Base-by-base conservation (phyloP, 352 stramenopile species). In the Phytophthora podocarpi region DNA sequence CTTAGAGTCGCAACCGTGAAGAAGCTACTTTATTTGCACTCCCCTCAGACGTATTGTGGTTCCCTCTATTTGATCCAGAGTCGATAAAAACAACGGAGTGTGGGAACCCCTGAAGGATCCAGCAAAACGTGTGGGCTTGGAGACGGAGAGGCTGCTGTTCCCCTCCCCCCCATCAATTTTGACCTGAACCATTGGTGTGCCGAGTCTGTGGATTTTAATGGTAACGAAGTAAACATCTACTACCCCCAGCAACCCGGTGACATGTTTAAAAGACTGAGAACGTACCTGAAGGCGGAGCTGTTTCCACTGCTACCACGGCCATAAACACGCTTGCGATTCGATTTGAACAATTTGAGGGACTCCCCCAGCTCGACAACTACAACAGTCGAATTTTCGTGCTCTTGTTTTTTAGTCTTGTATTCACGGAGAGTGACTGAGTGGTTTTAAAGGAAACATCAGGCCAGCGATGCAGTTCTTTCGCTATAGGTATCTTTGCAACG, bases 371-470 rank as follows among this genome's bases (percentile, higher is more conserved):
- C 1, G 16, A 63, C 10, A 59, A 59, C 21, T 59, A 37, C 30
- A 59, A 59, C 40, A 51, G 30, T 20, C 39, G 51, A 4, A 12
- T 63, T 13, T 55, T 55, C 27, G 21, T 42, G 4, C 43, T 63
- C 11, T n/a, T 63, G 16, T 63, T 63, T 35, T 40, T 63, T 6
- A 63, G 43, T 7, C 30, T 2, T 40, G 21, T 5, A 9, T 55
- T 26, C 8, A 23, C 16, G 32, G 46, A 41, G 1, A 42, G 9
- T 26, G 27, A 10, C 32, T 34, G 12, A 55, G 7, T n/a, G 13
- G 18, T n/a, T 28, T 63, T 3, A 34, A 49, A 35, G 35, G 45
- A 10, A 42, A 36, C n/a, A 36, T 64, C 31, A 56, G 55, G 15
- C 35, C 20, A 34, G 45, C 45, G 11, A 64, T 64, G 45, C n/a